Evolutionary conservation across 1,284 basidiomycete genomes (phyloP).

Genomic region (Tylopilus orsonianus): DNA sequence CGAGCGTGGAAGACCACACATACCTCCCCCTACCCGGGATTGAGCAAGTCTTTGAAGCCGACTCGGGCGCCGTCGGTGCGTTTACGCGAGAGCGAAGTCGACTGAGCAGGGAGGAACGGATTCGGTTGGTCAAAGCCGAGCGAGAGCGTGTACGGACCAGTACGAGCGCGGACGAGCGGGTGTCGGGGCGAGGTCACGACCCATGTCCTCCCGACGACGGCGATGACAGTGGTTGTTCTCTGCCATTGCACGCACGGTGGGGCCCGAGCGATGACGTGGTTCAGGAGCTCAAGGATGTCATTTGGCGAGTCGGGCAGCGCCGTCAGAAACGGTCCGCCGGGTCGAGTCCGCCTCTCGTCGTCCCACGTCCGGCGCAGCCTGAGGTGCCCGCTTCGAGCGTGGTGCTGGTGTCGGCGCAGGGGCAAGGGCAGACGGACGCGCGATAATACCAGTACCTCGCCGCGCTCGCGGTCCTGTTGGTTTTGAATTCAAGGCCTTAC

Average conservation of each 20-base stretch:
- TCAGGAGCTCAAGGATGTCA: slow-evolving; percentile 79
- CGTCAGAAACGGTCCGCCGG: slow-evolving; percentile 60
- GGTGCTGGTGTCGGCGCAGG: too few species aligned
- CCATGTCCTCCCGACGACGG: background rate
- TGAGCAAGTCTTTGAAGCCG: slow-evolving; percentile 77
- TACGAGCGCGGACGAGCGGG: too few species aligned
- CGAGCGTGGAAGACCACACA: slow-evolving; percentile 44
- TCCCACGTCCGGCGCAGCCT: too few species aligned
- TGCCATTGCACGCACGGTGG: too few species aligned
- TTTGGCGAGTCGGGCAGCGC: slow-evolving; percentile 76
- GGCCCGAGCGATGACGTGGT: slow-evolving; percentile 78
- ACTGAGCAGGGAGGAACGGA: slow-evolving; percentile 70
- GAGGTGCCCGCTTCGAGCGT: too few species aligned
- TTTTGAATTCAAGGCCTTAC: too few species aligned
- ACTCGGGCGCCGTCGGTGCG: slow-evolving; percentile 41
- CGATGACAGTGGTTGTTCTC: too few species aligned
- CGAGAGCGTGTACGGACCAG: slow-evolving; percentile 48
- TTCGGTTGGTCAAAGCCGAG: slow-evolving; percentile 55
- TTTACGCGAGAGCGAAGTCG: slow-evolving; percentile 59
- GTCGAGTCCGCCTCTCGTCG: too few species aligned
- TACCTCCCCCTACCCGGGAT: slow-evolving; percentile 61
- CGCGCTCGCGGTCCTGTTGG: too few species aligned
- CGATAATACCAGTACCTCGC: too few species aligned
- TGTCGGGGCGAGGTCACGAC: background rate
- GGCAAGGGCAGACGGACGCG: too few species aligned